A percentile compares a stretch with the other conserved stretches of the same genome.
These are phyloP conservation scores for Talaromyces sp. DNA, from an alignment of 2,329 filamentous ascomycete genomes.

Conservation along the genomic window DNA sequence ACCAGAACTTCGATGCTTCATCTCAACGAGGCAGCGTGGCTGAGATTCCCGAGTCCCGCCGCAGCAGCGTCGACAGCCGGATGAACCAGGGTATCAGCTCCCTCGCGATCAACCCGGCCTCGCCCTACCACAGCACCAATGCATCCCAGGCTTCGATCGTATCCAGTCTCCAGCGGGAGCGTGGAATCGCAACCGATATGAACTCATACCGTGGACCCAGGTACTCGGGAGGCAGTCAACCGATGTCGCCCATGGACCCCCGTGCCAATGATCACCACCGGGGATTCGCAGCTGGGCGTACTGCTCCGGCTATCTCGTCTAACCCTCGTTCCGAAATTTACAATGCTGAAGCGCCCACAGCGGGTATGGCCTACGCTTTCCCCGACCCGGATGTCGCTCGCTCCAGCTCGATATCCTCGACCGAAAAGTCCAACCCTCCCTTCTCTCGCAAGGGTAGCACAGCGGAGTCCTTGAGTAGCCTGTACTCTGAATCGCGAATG, in stretches of 20 bases:
- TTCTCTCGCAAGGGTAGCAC: conserved; percentile 51
- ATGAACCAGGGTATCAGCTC: conserved; percentile 54
- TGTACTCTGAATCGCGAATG: conserved; percentile 50
- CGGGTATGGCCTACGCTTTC: conserved; percentile 55
- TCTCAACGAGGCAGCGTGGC: conserved; percentile 47
- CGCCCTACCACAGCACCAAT: conserved; percentile 52
- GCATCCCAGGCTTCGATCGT: conserved; percentile 50
- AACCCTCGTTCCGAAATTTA: conserved; percentile 55
- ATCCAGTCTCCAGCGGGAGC: conserved; percentile 46
- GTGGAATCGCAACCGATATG: conserved; percentile 45
- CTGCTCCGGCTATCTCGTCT: conserved; percentile 52
- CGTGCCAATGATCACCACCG: conserved; percentile 45
- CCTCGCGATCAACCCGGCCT: conserved; percentile 50
- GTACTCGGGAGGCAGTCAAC: conserved; percentile 40
- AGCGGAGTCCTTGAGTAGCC: conserved; percentile 52
- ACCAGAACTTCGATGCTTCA: conserved; percentile 59
- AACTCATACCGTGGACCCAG: conserved; percentile 45
- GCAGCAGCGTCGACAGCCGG: conserved; percentile 53
- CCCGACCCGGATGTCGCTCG: conserved; percentile 51
- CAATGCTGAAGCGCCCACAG: conserved; percentile 53
- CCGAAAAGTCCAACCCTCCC: conserved; percentile 34
- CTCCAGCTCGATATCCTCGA: conserved; percentile 40
- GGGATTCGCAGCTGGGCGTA: conserved; percentile 48
- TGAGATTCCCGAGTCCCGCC: conserved; percentile 50
- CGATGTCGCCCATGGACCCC: conserved; percentile 46